phyloP scores from a whole-genome alignment of 169 alveolate species.

The Cryptosporidium sp. region DNA sequence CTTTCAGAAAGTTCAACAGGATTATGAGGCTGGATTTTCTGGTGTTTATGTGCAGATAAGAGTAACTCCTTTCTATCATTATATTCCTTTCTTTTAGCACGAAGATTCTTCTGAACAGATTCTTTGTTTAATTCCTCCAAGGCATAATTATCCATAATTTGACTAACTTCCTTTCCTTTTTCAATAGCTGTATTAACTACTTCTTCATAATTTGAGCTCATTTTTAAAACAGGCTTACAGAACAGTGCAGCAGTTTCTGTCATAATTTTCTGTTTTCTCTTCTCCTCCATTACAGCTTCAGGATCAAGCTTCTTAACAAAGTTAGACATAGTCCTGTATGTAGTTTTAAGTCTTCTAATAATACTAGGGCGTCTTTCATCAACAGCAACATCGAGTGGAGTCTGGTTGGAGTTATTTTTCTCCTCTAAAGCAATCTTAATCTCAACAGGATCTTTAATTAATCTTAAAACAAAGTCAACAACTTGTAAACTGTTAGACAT shows the following conservation, averaged over 20 bases:
- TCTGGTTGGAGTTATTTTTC: slow-evolving; percentile 26
- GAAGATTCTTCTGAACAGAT: slow-evolving; percentile 32
- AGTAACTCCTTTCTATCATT: not conserved
- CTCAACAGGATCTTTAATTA: slow-evolving; percentile 70
- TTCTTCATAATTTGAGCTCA: slow-evolving; percentile 7
- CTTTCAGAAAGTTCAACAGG: slow-evolving; percentile 10
- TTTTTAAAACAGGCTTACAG: slow-evolving; percentile 56
- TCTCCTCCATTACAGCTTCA: slow-evolving; percentile 31
- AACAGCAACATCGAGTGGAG: slow-evolving; percentile 66
- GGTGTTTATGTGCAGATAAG: not conserved
- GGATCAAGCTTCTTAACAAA: slow-evolving; percentile 68
- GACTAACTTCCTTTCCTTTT: slow-evolving; percentile 22
- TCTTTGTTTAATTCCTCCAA: slow-evolving; percentile 2
- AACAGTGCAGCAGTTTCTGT: slow-evolving; percentile 70
- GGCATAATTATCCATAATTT: slow-evolving; percentile 14
- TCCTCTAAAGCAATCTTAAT: slow-evolving; percentile 67
- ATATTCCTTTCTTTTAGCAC: slow-evolving; percentile 29
- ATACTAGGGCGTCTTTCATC: slow-evolving; percentile 74
- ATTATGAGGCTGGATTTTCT: slow-evolving; percentile 9
- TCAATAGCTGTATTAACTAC: slow-evolving; percentile 39
- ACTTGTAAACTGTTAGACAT: slow-evolving; percentile 62
- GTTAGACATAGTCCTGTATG: slow-evolving; percentile 72
- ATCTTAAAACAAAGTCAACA: slow-evolving; percentile 71
- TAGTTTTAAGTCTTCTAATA: slow-evolving; percentile 58
- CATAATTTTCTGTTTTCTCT: slow-evolving; percentile 51